Evolutionary conservation across 1,284 basidiomycete genomes (phyloP).

Genomic region (Meripilus lineatus): DNA sequence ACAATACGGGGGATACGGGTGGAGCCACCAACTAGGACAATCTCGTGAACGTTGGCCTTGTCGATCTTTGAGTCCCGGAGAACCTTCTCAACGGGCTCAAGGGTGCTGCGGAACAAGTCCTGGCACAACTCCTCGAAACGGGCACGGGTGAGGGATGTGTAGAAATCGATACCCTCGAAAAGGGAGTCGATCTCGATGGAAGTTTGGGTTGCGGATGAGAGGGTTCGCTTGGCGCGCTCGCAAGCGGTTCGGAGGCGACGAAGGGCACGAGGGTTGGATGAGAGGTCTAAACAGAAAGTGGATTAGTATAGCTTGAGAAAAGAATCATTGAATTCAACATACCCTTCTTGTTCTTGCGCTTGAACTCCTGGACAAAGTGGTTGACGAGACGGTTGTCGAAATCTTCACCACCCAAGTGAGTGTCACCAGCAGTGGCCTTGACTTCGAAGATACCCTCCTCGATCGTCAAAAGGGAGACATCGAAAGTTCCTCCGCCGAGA

Average conservation of each 20-base stretch:
- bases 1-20: conserved; percentile 98
- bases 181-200: conserved; percentile 98
- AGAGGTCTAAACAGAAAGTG: conserved; percentile 59
- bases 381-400: conserved; percentile 98
- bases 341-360: conserved; percentile 98
- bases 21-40: conserved; percentile 96
- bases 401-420: conserved; percentile 98
- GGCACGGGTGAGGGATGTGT: conserved; percentile 96
- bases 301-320: conserved; percentile 5
- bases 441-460: conserved; percentile 99
- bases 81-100: conserved; percentile 98
- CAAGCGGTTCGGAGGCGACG: conserved; percentile 97
- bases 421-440: conserved; percentile 98
- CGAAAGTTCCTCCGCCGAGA: conserved; percentile 98
- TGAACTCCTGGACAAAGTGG: conserved; percentile 98
- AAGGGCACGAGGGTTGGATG: conserved; percentile 90
- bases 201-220: conserved; percentile 95
- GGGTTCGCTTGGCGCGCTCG: conserved; percentile 98
- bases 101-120: conserved; percentile 94
- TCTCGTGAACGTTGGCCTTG: conserved; percentile 93
- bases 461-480: conserved; percentile 97
- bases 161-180: conserved; percentile 98
- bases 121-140: conserved; percentile 99
- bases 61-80: conserved; percentile 98
- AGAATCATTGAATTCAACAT: conserved; percentile 29